These are phyloP conservation scores for Glonium stellatum DNA, from an alignment of 495 filamentous ascomycete species.

Conservation along the genomic window DNA sequence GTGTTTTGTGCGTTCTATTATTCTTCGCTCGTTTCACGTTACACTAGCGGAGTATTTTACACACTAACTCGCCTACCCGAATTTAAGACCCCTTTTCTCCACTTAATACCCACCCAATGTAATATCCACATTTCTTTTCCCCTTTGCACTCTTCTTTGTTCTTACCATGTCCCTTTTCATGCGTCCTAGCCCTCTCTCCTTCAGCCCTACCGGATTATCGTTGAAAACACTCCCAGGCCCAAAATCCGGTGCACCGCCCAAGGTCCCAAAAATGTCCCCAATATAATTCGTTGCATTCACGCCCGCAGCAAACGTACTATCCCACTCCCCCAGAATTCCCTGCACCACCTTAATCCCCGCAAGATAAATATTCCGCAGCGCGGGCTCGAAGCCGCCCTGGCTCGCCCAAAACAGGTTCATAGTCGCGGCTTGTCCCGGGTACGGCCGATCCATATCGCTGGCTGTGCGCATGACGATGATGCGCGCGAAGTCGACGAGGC, in stretches of 20 bases:
- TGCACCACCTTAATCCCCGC: slow-evolving; percentile 61
- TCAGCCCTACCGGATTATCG: slow-evolving; percentile 22
- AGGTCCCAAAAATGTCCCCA: slow-evolving; percentile 62
- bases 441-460: slow-evolving; percentile 65
- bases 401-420: slow-evolving; percentile 53
- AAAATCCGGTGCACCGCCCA: slow-evolving; percentile 62
- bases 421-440: slow-evolving; percentile 46
- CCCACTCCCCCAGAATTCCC: slow-evolving; percentile 58
- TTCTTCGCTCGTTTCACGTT: too few relatives aligned
- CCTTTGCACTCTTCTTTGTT: slow-evolving; percentile 5
- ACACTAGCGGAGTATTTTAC: too few relatives aligned
- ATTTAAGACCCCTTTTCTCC: background rate
- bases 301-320: slow-evolving; percentile 50
- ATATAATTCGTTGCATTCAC: slow-evolving; percentile 62
- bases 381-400: slow-evolving; percentile 52
- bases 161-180: slow-evolving; percentile 8
- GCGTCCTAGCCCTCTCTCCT: background rate
- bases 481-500: slow-evolving; percentile 57
- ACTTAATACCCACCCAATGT: background rate
- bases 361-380: slow-evolving; percentile 57
- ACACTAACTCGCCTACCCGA: background rate
- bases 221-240: slow-evolving; percentile 45
- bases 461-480: slow-evolving; percentile 70
- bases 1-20: too few relatives aligned
- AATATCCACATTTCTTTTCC: slow-evolving; percentile 4